phyloP scores from a whole-genome alignment of 169 alveolate species.

The Cryptosporidium sp. region DNA sequence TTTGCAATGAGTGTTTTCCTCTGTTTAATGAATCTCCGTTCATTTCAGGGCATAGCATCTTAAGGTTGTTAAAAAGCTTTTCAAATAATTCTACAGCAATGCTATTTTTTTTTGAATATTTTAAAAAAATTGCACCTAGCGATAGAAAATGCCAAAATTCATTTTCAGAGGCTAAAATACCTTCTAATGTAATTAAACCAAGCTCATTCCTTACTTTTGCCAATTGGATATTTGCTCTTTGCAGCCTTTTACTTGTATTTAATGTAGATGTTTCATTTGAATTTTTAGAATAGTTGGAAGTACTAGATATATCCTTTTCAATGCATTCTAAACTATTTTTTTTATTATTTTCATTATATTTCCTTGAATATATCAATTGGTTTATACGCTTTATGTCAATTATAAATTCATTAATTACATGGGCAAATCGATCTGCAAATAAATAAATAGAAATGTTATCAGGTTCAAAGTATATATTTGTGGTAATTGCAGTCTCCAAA shows the following conservation, averaged over 20 bases:
- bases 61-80: constrained; percentile 20
- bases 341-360: constrained; percentile 26
- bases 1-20: constrained; percentile 31
- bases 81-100: constrained; percentile 70
- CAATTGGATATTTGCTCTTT: constrained; percentile 15
- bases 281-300: not conserved
- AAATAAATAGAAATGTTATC: not conserved
- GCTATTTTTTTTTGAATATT: constrained; percentile 15
- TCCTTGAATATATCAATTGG: constrained; percentile 50
- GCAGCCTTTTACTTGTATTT: not conserved
- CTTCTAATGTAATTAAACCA: constrained; percentile 58
- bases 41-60: constrained; percentile 49
- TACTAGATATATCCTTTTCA: not conserved
- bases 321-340: not conserved
- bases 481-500: constrained; percentile 50
- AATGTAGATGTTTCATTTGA: not conserved
- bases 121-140: constrained; percentile 55
- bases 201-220: constrained; percentile 50
- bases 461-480: not conserved
- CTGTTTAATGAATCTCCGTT: constrained; percentile 7
- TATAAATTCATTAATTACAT: constrained; percentile 50
- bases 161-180: constrained; percentile 44
- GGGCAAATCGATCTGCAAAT: constrained; percentile 32
- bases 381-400: constrained; percentile 45
- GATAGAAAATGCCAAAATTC: constrained; percentile 65